Evolutionary conservation across 1,284 basidiomycete species (phyloP), one percentile per base, ranked within the genome.

Genomic region (Tilletia caries): DNA sequence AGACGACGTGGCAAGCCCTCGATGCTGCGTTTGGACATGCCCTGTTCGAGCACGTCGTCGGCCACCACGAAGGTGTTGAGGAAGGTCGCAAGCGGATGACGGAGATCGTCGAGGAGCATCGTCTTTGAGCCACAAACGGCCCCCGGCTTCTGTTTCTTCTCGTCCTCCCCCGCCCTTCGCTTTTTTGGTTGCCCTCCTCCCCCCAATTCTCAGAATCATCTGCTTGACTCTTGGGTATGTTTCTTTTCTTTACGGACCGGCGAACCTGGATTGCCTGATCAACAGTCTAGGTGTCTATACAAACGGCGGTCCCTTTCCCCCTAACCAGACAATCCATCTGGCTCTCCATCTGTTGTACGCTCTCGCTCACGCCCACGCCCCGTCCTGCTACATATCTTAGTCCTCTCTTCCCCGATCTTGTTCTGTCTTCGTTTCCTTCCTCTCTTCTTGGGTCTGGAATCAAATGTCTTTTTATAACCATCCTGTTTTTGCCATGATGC

Each of bases 1-100:
- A 88, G 69, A 91, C 90, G 10, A 87, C 93, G 52, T 87, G 88
- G 70, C 91, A 94, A 82, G 91, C 89, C 0, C 85, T 94, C 44
- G 89, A 91, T 54, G 91, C 89, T 1, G 92, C 91, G 10, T 92
- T 92, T 50, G 67, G 68, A 10, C n/a, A 52, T 37, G 50, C 62
- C 3, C 68, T 66, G 27, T 66, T 65, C 50, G 68, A 69, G 64
- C 46, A 66, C 13, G 58, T 65, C 52, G 43, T 65, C 29, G 67
- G 67, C 18, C 32, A n/a, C 29, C 67, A 68, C 23, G 67, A 68
- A 41, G 67, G 67, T 41, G 67, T 68, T 13, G 41, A 68, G 62
- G 67, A 68, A 43, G 67, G 67, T 10, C 48, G 67, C 15, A 52
- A 65, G 64, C 29, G 44, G 54, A 68, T 68, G 67, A 62, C n/a